Percentiles rank a stretch among this genome's conserved stretches.
These are phyloP conservation scores for Oidiodendron maius DNA, from an alignment of 495 filamentous ascomycete species.

Conservation along the genomic window DNA sequence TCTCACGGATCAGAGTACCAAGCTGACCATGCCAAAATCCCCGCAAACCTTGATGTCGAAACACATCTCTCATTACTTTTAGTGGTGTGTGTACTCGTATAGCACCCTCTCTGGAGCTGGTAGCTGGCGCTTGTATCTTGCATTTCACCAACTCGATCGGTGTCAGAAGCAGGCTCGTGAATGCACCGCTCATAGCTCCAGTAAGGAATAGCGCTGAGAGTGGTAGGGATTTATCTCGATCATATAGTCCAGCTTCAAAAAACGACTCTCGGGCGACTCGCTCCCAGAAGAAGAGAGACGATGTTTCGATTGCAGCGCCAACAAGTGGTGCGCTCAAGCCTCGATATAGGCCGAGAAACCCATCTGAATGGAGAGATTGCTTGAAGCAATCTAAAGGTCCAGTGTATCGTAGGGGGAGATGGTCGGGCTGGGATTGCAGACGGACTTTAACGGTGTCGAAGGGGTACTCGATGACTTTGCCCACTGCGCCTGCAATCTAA, in stretches of 20 bases:
- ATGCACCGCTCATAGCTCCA: slow-evolving; percentile 80
- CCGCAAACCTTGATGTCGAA: slow-evolving; percentile 67
- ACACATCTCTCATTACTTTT: slow-evolving; percentile 65
- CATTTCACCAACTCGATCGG: slow-evolving; percentile 98
- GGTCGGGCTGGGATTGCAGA: slow-evolving; percentile 76
- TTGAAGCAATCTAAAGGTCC: slow-evolving; percentile 92
- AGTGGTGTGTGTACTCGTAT: slow-evolving; percentile 16
- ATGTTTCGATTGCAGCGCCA: slow-evolving; percentile 91
- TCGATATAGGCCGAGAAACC: slow-evolving; percentile 76
- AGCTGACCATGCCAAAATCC: slow-evolving; percentile 96
- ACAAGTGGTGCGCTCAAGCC: slow-evolving; percentile 88
- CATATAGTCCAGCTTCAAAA: slow-evolving; percentile 46
- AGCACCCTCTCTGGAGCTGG: slow-evolving; percentile 11
- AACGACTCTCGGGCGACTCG: slow-evolving; percentile 53
- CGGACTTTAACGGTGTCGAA: slow-evolving; percentile 96
- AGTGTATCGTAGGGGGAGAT: slow-evolving; percentile 72
- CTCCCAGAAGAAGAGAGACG: slow-evolving; percentile 89
- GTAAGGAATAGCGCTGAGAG: slow-evolving; percentile 67
- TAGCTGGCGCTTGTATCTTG: slow-evolving; percentile 79
- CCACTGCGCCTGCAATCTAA: slow-evolving; percentile 78
- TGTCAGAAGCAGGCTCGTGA: slow-evolving; percentile 85
- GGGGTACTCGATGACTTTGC: slow-evolving; percentile 95
- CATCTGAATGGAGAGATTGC: slow-evolving; percentile 71
- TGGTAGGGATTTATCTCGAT: slow-evolving; percentile 51
- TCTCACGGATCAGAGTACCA: slow-evolving; percentile 90